Evolutionary conservation across 2,329 filamentous ascomycete genomes (phyloP).

Genomic region (Monilinia laxa): DNA sequence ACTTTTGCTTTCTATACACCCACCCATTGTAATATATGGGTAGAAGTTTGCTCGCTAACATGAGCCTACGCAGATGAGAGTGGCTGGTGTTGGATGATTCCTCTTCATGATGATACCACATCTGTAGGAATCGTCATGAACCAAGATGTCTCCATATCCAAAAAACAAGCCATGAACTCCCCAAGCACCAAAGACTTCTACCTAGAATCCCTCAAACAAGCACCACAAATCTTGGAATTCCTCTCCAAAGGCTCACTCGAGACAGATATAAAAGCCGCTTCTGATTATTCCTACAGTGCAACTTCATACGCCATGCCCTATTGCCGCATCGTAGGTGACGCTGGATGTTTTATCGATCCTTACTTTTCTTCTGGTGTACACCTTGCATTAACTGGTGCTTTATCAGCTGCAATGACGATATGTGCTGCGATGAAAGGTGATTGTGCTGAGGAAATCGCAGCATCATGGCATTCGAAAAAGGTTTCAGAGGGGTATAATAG

Average conservation of each 20-base stretch:
- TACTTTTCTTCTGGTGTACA: slow-evolving; percentile 45
- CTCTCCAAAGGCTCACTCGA: slow-evolving; percentile 42
- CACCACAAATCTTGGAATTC: slow-evolving; percentile 39
- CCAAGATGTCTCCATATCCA: slow-evolving; percentile 42
- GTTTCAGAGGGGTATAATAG: slow-evolving; percentile 48
- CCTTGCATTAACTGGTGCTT: slow-evolving; percentile 43
- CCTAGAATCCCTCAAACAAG: slow-evolving; percentile 40
- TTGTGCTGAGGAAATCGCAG: slow-evolving; percentile 41
- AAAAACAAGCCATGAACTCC: slow-evolving; percentile 41
- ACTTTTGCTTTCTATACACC: slow-evolving; percentile 23
- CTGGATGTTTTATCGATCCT: slow-evolving; percentile 45
- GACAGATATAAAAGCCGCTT: slow-evolving; percentile 44
- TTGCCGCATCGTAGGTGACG: slow-evolving; percentile 42
- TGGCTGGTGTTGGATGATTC: slow-evolving; percentile 53
- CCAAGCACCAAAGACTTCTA: slow-evolving; percentile 41
- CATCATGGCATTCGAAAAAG: slow-evolving; percentile 48
- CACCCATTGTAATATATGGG: slow-evolving; percentile 19
- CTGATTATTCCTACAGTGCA: slow-evolving; percentile 51
- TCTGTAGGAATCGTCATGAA: slow-evolving; percentile 48
- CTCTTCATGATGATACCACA: slow-evolving; percentile 48
- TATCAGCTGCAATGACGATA: slow-evolving; percentile 48
- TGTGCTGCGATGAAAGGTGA: not conserved
- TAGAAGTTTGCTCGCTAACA: not conserved
- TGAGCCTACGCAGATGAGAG: slow-evolving; percentile 43
- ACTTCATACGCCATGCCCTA: slow-evolving; percentile 45